Evolutionary conservation across 2,329 filamentous ascomycete species (phyloP).

Genomic region (Huntiella bhutanensis): DNA sequence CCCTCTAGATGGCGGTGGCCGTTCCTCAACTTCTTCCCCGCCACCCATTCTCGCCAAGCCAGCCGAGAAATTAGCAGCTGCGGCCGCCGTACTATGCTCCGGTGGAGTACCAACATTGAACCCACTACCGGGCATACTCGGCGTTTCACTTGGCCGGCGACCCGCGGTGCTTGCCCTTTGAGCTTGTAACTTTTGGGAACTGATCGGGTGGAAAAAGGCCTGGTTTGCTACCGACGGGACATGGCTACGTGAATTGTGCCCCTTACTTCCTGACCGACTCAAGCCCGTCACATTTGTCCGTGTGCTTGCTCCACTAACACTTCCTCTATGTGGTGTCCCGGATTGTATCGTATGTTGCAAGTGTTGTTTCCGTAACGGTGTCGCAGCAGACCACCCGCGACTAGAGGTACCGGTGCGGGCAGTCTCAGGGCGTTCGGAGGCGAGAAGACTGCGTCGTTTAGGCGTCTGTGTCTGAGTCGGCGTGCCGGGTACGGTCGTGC

Average conservation of each 20-base stretch:
- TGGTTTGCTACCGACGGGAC: conserved; percentile 76
- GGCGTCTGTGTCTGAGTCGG: conserved; percentile 16
- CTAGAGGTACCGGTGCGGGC: conserved; percentile 32
- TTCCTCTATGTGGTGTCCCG: conserved; percentile 5
- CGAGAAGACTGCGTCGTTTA: conserved; percentile 22
- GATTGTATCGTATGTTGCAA: conserved; percentile 30
- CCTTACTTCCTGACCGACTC: conserved; percentile 8
- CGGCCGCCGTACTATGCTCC: neutral
- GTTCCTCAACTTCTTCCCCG: conserved; percentile 30
- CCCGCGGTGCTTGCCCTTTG: conserved; percentile 36
- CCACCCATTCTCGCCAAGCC: conserved; percentile 15
- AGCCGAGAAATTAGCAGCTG: conserved; percentile 7
- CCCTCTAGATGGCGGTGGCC: conserved; percentile 52
- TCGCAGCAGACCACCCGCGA: conserved; percentile 33
- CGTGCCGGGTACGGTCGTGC: conserved; percentile 5
- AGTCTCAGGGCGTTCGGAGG: conserved; percentile 34
- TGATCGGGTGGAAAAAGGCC: conserved; percentile 93
- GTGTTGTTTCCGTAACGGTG: conserved; percentile 35
- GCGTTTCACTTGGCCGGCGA: conserved; percentile 6
- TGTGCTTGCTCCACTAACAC: conserved; percentile 8
- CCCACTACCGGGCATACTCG: conserved; percentile 3
- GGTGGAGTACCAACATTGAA: neutral
- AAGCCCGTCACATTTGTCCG: conserved; percentile 1
- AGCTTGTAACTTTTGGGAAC: conserved; percentile 80
- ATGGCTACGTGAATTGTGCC: conserved; percentile 51